A percentile compares a stretch with the other conserved stretches of the same genome.
phyloP scores from a whole-genome alignment of 2,329 filamentous ascomycete genomes.

The Paecilomyces niveus region DNA sequence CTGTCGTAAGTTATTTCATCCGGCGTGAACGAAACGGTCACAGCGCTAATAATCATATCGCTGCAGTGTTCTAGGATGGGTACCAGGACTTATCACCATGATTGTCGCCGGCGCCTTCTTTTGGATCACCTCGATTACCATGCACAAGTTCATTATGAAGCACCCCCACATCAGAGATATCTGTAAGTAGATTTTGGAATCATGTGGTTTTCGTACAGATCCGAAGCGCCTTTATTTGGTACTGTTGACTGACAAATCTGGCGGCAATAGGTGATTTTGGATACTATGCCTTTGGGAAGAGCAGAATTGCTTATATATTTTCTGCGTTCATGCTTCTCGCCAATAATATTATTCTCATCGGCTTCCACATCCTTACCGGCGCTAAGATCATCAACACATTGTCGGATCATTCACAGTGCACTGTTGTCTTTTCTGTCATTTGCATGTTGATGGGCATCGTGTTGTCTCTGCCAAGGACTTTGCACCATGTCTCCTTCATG shows the following conservation, averaged over 20 bases:
- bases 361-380: slow-evolving; percentile 45
- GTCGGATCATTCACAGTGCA: slow-evolving; percentile 43
- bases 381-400: slow-evolving; percentile 45
- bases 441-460: slow-evolving; percentile 41
- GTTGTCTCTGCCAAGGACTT: slow-evolving; percentile 39
- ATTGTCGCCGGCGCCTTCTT: slow-evolving; percentile 39
- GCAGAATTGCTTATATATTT: slow-evolving; percentile 38
- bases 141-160: slow-evolving; percentile 49
- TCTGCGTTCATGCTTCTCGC: slow-evolving; percentile 43
- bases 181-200: slow-evolving; percentile 22
- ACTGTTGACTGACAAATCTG: not conserved
- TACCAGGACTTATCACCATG: slow-evolving; percentile 43
- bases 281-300: slow-evolving; percentile 41
- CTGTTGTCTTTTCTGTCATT: slow-evolving; percentile 44
- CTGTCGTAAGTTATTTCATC: slow-evolving; percentile 30
- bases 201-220: not conserved
- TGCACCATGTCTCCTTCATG: slow-evolving; percentile 46
- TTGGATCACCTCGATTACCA: slow-evolving; percentile 46
- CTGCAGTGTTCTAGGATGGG: slow-evolving; percentile 38
- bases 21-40: not conserved
- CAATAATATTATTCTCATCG: slow-evolving; percentile 47
- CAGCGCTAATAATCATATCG: slow-evolving; percentile 2
- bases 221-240: not conserved
- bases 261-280: slow-evolving; percentile 37
- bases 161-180: slow-evolving; percentile 45